Base-by-base conservation (phyloP, 228 moss, liverwort and hornwort species). In the Sphagnum fallax region DNA sequence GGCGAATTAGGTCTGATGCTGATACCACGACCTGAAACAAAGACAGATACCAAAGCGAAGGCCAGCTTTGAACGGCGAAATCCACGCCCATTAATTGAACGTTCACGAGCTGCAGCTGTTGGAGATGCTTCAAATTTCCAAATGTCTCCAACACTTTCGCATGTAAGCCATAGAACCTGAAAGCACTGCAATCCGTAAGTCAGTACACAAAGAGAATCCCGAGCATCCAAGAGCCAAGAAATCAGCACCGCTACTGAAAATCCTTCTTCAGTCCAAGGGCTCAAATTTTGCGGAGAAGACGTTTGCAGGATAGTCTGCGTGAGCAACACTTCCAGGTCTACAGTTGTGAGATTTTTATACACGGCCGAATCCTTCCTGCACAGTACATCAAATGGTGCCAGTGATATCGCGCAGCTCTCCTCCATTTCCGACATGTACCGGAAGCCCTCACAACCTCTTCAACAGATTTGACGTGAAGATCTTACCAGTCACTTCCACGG, bases 211-310 rank as follows among this genome's bases (percentile, higher is more conserved):
- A 91, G 82, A 5, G 91, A 86, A 47, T 88, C 89, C 5, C 91
- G 84, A 4, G 91, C 87, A 79, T 87, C 84, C 91, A 91, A 79
- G 48, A 91, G 87, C 89, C 91, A 91, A 53, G 89, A 89, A 52
- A 89, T 87, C 48, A 91, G 84, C 47, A 87, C 82, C 65, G 87
- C 91, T 52, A 89, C 87, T 18, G 87, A 87, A 53, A 91, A 83
- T 69, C 71, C 75, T 50, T 79, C 77, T 4, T 89, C 32, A 32
- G 32, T 32, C 74, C 76, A 77, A 53, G 84, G 89, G 12, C 79
- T 81, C 8, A 91, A 72, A 63, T 87, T 82, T 55, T 89, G 87
- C 10, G 87, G 76, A 61, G 87, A 89, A 18, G 81, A 84, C 6
- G 87, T 89, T 77, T 89, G 91, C 59, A 91, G 74, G 57, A 91